Evolutionary conservation across 306 rosid genomes (phyloP), one percentile per base, ranked within the genome.

Genomic region (Ziziphus jujuba): DNA sequence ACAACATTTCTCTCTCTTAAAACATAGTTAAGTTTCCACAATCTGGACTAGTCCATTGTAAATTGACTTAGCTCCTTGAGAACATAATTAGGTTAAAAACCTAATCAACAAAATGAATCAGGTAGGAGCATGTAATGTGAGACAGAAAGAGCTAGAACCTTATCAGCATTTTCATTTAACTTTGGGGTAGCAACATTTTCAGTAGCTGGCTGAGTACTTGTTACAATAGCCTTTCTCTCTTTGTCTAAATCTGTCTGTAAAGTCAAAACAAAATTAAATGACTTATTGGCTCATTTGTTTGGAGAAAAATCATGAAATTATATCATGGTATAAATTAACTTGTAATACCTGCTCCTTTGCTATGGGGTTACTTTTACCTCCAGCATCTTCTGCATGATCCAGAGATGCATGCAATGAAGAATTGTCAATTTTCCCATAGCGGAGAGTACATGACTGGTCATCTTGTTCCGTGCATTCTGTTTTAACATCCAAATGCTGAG

Each of bases 321-420:
- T 56, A 7, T 49, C 25, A 51, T 59, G 45, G 38, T 52, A 66
- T 35, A 61, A 65, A 75, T 62, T 60, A 34, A 48, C 67, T 38
- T 54, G 63, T 66, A 81, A 64, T 86, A 88, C 99, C 95, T 79
- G 78, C 43, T 73, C 87, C 70, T 72, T 82, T 19, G 50, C 80
- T 2, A 59, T 33, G 62, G 60, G 72, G 77, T 65, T 79, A 60
- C 67, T 74, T 81, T 67, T 75, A 78, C 58, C 80, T 65, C 75
- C 86, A 77, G 67, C 71, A 71, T 63, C 79, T 77, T 73, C 89
- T 40, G 43, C 67, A 56, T 79, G 64, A 63, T 74, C 78, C 67
- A 85, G 31, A 44, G 58, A 64, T 43, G 31, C 63, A 44, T 44
- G 77, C 34, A 77, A 62, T 63, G 81, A 69, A 70, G 79, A 72